Percentiles rank a stretch among this genome's conserved stretches.
Evolutionary conservation across 2,329 filamentous ascomycete genomes (phyloP).

Genomic region (Thermoascus crustaceus): DNA sequence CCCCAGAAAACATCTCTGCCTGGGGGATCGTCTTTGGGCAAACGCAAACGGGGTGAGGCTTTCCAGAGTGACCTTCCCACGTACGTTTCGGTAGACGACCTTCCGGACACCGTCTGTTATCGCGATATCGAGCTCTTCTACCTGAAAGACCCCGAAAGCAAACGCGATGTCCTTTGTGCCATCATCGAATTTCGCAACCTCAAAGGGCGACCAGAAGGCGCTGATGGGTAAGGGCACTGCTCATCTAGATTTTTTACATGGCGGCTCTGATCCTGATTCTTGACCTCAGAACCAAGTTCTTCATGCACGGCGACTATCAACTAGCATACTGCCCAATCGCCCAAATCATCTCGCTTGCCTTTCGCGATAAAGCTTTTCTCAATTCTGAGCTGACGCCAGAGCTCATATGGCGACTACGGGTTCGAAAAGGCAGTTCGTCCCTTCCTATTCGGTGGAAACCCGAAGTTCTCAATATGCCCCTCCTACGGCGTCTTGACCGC

Average conservation of each 20-base stretch:
- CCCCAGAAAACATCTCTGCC: conserved; percentile 11
- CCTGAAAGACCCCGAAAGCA: conserved; percentile 13
- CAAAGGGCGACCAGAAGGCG: conserved; percentile 9
- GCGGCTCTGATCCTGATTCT: conserved; percentile 7
- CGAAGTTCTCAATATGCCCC: conserved; percentile 15
- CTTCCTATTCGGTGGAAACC: conserved; percentile 17
- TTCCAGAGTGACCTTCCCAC: conserved; percentile 18
- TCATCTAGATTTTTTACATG: conserved; percentile 2
- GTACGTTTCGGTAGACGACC: conserved; percentile 12
- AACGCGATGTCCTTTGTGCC: conserved; percentile 15
- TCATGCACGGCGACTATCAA: conserved; percentile 21
- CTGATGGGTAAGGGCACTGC: conserved; percentile 17
- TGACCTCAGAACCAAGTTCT: conserved; percentile 19
- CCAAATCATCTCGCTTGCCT: conserved; percentile 18
- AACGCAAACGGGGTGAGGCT: conserved; percentile 8
- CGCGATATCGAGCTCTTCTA: conserved; percentile 18
- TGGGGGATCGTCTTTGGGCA: conserved; percentile 8
- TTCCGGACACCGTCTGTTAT: conserved; percentile 18
- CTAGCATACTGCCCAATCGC: conserved; percentile 19
- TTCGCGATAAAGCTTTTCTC: conserved; percentile 16
- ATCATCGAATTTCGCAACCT: conserved; percentile 19
- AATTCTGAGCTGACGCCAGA: conserved; percentile 18
- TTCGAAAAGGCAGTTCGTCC: conserved; percentile 12
- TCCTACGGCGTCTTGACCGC: conserved; percentile 16
- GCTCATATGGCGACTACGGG: conserved; percentile 17